phyloP scores from a whole-genome alignment of 2,329 filamentous ascomycete species.

The Lecanicillium sp. region DNA sequence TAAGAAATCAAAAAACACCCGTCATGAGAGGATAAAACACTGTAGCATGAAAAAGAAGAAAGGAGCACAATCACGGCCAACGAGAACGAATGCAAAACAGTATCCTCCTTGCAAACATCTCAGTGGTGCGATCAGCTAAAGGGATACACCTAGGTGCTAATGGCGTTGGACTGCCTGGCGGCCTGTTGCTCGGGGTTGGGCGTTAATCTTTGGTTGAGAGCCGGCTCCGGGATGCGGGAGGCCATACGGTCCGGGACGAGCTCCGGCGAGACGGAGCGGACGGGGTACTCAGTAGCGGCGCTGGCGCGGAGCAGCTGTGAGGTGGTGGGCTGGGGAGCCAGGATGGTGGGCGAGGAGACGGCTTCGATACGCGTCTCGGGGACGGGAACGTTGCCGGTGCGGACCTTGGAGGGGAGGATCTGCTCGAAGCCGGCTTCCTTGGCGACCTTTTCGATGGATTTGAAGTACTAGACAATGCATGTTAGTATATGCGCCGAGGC shows the following conservation, averaged over 20 bases:
- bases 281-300: slow-evolving; percentile 46
- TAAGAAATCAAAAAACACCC: no score
- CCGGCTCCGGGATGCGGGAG: slow-evolving; percentile 44
- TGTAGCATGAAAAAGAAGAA: no score
- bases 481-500: slow-evolving; percentile 5
- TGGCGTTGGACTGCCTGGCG: slow-evolving; percentile 18
- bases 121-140: not conserved
- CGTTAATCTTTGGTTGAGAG: slow-evolving; percentile 35
- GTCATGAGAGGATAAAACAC: no score
- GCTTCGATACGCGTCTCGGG: slow-evolving; percentile 35
- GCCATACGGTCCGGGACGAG: slow-evolving; percentile 57
- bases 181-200: slow-evolving; percentile 40
- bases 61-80: no score
- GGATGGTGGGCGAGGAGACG: slow-evolving; percentile 36
- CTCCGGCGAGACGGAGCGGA: slow-evolving; percentile 50
- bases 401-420: slow-evolving; percentile 47
- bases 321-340: slow-evolving; percentile 47
- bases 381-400: slow-evolving; percentile 38
- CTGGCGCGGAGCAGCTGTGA: slow-evolving; percentile 46
- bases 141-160: slow-evolving; percentile 13
- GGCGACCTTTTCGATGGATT: slow-evolving; percentile 61
- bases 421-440: slow-evolving; percentile 49
- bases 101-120: no score
- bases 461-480: slow-evolving; percentile 48
- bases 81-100: no score